Evolutionary conservation across 106 monocot species (phyloP), one percentile per base, ranked within the genome.

Genomic region (Triglochin maritima): DNA sequence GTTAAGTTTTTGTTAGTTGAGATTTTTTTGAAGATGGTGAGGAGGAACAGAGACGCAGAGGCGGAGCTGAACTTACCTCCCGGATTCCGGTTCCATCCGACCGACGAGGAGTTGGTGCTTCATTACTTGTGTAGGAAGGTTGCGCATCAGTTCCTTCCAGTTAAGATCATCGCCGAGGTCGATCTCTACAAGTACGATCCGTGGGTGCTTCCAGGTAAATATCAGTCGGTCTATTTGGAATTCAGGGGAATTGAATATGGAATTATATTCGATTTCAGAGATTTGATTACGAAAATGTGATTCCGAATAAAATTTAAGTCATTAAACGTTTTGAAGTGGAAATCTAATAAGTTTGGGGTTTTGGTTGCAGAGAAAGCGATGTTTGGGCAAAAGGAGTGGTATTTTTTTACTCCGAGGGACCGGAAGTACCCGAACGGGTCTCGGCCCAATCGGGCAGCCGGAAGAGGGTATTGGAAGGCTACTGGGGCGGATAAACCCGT

Each of bases 11-110:
- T 0, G 29, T 29, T 29, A 29, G 29, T 29, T 29, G 29, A 29
- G 29, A 29, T 29, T 29, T 29, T 29, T 1, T 29, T 43, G 62
- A 45, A 48, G 64, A 49, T 47, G 64, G 2, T 66, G 66, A 54
- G 11, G 54, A 76, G 62, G 60, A 55, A 8, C 16, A 69, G 76
- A 69, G 76, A 76, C 47, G 76, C 76, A 2, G 76, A 76, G 51
- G 68, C 76, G 3, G 76, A 76, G 69, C 69, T 77, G 46, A 71
- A 77, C 64, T 48, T 93, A 52, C 86, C 93, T n/a, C 89, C 93
- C 5, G 93, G 93, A 4, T 93, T 93, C 88, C 65, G 93, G 6
- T 93, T 93, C 76, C 88, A 89, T 51, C 93, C 93, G 8, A 89
- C 89, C 3, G 89, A 89, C 71, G 86, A 89, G 53, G 89, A 89